Percentiles rank a stretch among this genome's conserved stretches.
Evolutionary conservation across 352 stramenopile species (phyloP).

Genomic region (Phytopythium vexans): DNA sequence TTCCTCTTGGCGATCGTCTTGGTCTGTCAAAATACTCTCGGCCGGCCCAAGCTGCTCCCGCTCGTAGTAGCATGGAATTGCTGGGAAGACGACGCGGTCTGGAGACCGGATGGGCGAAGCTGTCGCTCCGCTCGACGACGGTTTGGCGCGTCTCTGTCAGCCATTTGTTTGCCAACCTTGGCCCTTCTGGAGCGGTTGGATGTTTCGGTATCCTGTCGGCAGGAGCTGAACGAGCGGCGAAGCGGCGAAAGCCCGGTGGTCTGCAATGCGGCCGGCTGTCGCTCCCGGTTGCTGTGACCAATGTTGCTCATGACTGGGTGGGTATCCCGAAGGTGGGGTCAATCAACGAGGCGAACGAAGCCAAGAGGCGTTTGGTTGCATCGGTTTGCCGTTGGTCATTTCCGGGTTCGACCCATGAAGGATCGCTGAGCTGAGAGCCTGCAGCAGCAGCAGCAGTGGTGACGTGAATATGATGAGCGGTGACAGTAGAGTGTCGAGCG

Average conservation of each 20-base stretch:
- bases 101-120: conserved; percentile 17
- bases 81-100: conserved; percentile 46
- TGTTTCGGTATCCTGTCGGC: conserved; percentile 60
- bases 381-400: too few relatives aligned
- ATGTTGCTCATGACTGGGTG: conserved; percentile 1
- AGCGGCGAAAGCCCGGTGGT: conserved; percentile 34
- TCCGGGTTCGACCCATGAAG: too few relatives aligned
- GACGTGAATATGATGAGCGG: too few relatives aligned
- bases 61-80: conserved; percentile 11
- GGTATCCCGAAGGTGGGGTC: too few relatives aligned
- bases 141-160: conserved; percentile 6
- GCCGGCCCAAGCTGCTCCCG: not conserved
- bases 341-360: too few relatives aligned
- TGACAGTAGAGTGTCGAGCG: too few relatives aligned
- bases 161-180: conserved; percentile 68
- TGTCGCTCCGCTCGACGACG: conserved; percentile 4
- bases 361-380: not conserved
- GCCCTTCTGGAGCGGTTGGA: conserved; percentile 67
- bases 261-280: not conserved
- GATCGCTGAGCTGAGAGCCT: too few relatives aligned
- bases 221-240: conserved; percentile 57
- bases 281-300: too few relatives aligned
- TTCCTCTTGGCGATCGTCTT: conserved; percentile 11
- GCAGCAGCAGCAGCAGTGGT: too few relatives aligned
- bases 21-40: not conserved